phyloP scores from a whole-genome alignment of 257 asterid genomes.

The Ilex aquifolium region DNA sequence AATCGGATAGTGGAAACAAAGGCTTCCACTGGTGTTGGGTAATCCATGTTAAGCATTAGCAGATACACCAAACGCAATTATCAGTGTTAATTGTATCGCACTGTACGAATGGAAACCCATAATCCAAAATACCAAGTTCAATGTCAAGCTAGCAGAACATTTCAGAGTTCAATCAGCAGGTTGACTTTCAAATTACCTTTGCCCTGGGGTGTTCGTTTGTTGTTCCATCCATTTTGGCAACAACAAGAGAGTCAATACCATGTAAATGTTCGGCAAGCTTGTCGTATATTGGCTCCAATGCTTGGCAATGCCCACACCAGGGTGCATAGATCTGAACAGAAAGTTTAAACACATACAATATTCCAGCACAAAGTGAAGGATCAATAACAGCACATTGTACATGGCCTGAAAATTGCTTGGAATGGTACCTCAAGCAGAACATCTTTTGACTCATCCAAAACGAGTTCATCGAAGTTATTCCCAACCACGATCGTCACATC shows the following conservation, averaged over 20 bases:
- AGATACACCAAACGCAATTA: not conserved
- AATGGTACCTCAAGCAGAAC: slow-evolving; percentile 1
- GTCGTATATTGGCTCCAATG: slow-evolving; percentile 88
- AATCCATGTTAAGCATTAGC: not conserved
- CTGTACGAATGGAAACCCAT: not conserved
- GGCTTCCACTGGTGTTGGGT: not conserved
- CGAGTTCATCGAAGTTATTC: slow-evolving; percentile 1
- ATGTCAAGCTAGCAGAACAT: not conserved
- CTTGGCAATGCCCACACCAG: slow-evolving; percentile 96
- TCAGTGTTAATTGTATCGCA: not conserved
- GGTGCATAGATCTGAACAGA: slow-evolving; percentile 70
- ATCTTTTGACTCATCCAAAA: slow-evolving; percentile 2
- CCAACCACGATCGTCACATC: not conserved
- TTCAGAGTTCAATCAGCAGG: not conserved
- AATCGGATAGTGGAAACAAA: not conserved
- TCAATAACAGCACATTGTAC: not conserved
- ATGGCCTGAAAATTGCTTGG: not conserved
- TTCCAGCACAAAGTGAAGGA: not conserved
- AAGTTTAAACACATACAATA: not conserved
- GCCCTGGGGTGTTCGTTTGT: slow-evolving; percentile 84
- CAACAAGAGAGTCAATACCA: slow-evolving; percentile 54
- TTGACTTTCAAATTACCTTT: slow-evolving; percentile 42
- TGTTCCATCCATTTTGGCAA: slow-evolving; percentile 97
- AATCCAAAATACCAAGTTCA: not conserved
- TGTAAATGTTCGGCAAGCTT: slow-evolving; percentile 85